phyloP scores from a whole-genome alignment of 495 filamentous ascomycete genomes.

The Penicillium riverlandense region DNA sequence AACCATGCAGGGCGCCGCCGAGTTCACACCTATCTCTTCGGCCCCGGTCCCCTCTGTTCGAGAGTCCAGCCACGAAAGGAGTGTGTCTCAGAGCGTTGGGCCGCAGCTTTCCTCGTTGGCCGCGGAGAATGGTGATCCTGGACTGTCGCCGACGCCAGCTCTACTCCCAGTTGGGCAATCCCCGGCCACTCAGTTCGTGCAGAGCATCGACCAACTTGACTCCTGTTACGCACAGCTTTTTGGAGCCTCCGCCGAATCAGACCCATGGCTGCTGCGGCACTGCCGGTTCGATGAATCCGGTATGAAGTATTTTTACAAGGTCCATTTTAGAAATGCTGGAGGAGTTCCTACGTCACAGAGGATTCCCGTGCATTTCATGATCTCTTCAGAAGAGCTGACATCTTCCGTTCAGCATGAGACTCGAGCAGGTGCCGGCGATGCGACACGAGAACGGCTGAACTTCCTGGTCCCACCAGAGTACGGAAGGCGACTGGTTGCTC shows the following conservation, averaged over 20 bases:
- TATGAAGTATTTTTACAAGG: constrained; percentile 25
- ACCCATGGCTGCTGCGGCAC: constrained; percentile 30
- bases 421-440: constrained; percentile 8
- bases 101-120: constrained; percentile 9
- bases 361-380: constrained; percentile 30
- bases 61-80: constrained; percentile 1
- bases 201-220: constrained; percentile 27
- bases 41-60: background rate
- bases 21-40: no score
- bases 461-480: constrained; percentile 20
- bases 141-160: constrained; percentile 11
- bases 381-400: constrained; percentile 21
- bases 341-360: constrained; percentile 25
- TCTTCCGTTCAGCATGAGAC: constrained; percentile 16
- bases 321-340: constrained; percentile 30
- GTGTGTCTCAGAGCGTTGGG: constrained; percentile 2
- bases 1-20: no score
- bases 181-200: constrained; percentile 19
- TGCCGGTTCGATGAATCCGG: constrained; percentile 30
- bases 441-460: constrained; percentile 19
- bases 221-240: constrained; percentile 25
- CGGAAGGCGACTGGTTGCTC: constrained; percentile 18
- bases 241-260: constrained; percentile 29
- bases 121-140: constrained; percentile 5
- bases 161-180: constrained; percentile 9